Percentiles rank a stretch among this genome's conserved stretches.
Evolutionary conservation across 176 grass and related monocot genomes (phyloP).

Genomic region (Triticum turgidum): DNA sequence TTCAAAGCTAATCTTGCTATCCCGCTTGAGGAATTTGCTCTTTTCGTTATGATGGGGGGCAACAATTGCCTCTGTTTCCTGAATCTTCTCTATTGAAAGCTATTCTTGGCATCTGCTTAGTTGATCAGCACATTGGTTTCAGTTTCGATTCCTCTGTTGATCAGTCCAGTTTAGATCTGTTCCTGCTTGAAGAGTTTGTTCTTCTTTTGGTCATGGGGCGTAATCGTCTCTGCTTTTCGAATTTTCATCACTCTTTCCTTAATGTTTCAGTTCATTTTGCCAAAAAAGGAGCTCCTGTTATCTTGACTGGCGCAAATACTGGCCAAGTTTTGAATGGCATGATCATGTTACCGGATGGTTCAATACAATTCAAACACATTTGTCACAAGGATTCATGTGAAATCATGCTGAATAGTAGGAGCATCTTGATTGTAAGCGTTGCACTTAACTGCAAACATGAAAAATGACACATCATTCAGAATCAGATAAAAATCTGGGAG

Average conservation of each 20-base stretch:
- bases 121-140: no score
- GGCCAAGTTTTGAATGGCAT: neutral
- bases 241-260: neutral
- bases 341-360: neutral
- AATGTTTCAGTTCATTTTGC: no score
- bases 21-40: neutral
- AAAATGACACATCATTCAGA: neutral
- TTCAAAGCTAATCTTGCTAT: neutral
- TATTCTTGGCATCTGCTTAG: neutral
- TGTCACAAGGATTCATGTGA: neutral
- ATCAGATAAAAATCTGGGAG: neutral
- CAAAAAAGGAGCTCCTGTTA: neutral
- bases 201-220: neutral
- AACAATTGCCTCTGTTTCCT: neutral
- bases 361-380: neutral
- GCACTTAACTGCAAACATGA: neutral
- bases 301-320: neutral
- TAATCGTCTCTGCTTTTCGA: neutral
- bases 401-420: neutral
- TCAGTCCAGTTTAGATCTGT: no score
- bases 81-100: neutral
- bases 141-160: no score
- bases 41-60: neutral
- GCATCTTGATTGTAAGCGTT: neutral
- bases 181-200: neutral